Evolutionary conservation across 768 basidiomycete genomes (phyloP), one percentile per base, ranked within the genome.

Genomic region (Leccinum arenicola): DNA sequence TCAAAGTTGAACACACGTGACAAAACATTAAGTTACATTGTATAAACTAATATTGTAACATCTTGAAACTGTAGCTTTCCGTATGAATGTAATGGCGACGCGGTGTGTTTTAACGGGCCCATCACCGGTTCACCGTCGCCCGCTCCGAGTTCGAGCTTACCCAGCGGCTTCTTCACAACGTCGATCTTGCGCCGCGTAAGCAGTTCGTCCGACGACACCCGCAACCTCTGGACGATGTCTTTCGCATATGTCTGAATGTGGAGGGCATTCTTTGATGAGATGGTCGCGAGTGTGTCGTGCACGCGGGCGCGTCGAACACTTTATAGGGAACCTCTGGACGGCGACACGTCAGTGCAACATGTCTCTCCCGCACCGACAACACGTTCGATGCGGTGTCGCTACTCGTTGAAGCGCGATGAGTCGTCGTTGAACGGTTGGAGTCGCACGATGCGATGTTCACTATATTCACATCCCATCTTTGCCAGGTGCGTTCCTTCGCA

Each of bases 201-300:
- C 27, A 65, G 71, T 49, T 65, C 67, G 59, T 64, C 60, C 33
- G 70, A 73, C 50, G 60, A 62, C 38, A 74, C 59, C 35, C 64
- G 72, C 64, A 72, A 17, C 52, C 59, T 70, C 64, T 73, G 66
- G 36, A 73, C 66, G 61, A 72, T 62, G 55, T 73, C 70, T 59
- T 74, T 61, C 63, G 70, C 60, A 51, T 68, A 68, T 33, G 68
- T 63, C 25, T 62, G 59, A 68, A 29, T 12, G 61, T 55, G 52
- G 65, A 45, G 25, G 68, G 52, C 68, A 70, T 67, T 35, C 19
- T 53, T 51, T 6, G 21, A 17, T 17, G n/a, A 31, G 29, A 33
- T 19, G 9, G 17, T 19, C 29, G 9, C 50, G 7, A 31, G 49
- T 45, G n/a, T 27, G 54, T n/a, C 55, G 52, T 54, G 56, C 33